Evolutionary conservation across 2,329 filamentous ascomycete genomes (phyloP), one percentile per base, ranked within the genome.

Genomic region (Fusarium musae): DNA sequence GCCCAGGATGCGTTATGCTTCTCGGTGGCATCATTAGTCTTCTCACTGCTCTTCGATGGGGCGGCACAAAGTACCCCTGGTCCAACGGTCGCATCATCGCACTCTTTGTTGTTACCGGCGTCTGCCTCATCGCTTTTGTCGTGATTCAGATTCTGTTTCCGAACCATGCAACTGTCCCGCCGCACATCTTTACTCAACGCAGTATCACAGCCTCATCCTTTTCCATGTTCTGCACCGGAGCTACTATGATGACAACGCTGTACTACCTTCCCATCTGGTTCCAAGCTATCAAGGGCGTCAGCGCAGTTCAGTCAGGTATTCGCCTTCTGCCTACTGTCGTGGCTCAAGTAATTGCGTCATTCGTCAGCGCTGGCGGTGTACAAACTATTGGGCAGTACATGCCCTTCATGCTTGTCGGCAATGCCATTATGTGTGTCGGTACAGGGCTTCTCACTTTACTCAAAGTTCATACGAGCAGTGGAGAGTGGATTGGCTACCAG

Each of bases 401-500:
- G n/a, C 73, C 74, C 0, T 75, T 72, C 15, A 72, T 76, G 65
- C 64, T 69, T 43, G 12, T 69, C 1, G 68, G 74, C 1, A 53
- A 74, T 11, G 39, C 43, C 3, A 53, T 75, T 9, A 74, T 75
- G 47, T 56, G 63, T 37, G 28, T 61, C 2, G 73, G 68, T 0
- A 56, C 65, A 12, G 74, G 54, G 0, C 59, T 76, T 5, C 50
- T 74, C 6, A 52, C 28, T 7, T 37, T 53, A 13, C 23, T 86
- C 3, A 68, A 73, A 23, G 69, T 77, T 1, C 66, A 79, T 39
- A 84, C 83, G 4, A 66, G 73, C 1, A 74, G 77, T 0, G 74
- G 69, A 2, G 76, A 80, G 44, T 87, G 85, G 85, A 81, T 86
- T 26, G 84, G 83, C 9, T 86, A 82, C 64, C 84, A 86, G 73